Conservation (phyloP, 1,284 basidiomycete genomes). For the Gomphus sp. region DNA sequence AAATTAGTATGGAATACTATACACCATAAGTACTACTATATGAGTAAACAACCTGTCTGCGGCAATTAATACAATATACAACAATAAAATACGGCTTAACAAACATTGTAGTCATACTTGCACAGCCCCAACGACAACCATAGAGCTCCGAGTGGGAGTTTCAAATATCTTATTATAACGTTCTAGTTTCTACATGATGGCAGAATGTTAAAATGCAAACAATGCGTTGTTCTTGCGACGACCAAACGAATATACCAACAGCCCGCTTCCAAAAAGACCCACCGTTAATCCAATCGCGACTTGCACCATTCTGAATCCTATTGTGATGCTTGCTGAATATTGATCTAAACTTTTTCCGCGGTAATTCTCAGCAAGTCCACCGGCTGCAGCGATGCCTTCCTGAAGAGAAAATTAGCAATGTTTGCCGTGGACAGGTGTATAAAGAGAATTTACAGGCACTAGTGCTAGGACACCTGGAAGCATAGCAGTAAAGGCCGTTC, state of each 20-base stretch:
- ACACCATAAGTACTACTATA: too few species aligned
- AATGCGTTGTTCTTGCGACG: constrained; percentile 62
- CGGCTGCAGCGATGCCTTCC: constrained; percentile 81
- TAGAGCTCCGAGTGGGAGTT: neutral
- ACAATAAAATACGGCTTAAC: too few species aligned
- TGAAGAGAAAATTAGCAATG: constrained; percentile 18
- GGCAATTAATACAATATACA: too few species aligned
- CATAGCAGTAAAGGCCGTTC: constrained; percentile 83
- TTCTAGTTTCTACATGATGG: neutral
- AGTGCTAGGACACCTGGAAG: constrained; percentile 82
- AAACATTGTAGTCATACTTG: too few species aligned
- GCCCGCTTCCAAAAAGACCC: constrained; percentile 73
- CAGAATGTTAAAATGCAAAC: constrained; percentile 55
- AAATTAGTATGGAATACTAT: too few species aligned
- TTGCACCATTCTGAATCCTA: constrained; percentile 69
- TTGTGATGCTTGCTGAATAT: constrained; percentile 48
- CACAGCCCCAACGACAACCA: too few species aligned
- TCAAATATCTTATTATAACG: too few species aligned
- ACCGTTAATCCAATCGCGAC: constrained; percentile 84
- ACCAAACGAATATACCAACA: constrained; percentile 71
- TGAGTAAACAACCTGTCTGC: too few species aligned
- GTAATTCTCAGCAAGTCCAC: constrained; percentile 68
- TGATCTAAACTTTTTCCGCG: constrained; percentile 17
- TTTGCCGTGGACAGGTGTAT: constrained; percentile 4
- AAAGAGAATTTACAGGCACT: constrained; percentile 55